Evolutionary conservation across 2,329 filamentous ascomycete genomes (phyloP).

Genomic region (Ophiostoma ips): DNA sequence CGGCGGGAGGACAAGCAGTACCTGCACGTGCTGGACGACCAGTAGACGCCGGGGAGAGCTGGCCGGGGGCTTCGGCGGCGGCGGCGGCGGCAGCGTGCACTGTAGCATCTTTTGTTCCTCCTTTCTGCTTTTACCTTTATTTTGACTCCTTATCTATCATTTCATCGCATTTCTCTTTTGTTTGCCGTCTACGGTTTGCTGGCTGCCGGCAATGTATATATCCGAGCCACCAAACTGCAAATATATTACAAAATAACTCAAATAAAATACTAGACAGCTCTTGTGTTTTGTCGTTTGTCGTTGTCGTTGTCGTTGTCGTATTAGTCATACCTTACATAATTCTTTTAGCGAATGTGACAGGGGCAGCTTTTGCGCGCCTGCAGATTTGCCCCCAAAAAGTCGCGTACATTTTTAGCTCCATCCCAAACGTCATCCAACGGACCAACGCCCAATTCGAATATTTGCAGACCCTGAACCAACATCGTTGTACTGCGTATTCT

Average conservation of each 20-base stretch:
- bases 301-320: too few relatives aligned
- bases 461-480: too few relatives aligned
- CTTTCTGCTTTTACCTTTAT: background rate
- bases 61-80: background rate
- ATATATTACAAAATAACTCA: too few relatives aligned
- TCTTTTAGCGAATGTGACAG: too few relatives aligned
- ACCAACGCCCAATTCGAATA: too few relatives aligned
- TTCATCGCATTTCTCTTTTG: constrained; percentile 1
- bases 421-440: too few relatives aligned
- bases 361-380: too few relatives aligned
- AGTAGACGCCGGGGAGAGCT: constrained; percentile 34
- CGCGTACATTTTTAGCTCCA: too few relatives aligned
- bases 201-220: constrained; percentile 6
- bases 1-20: constrained; percentile 93
- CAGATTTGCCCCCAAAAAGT: too few relatives aligned
- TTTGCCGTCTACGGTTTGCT: background rate
- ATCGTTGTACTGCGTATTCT: too few relatives aligned
- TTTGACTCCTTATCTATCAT: background rate
- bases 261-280: background rate
- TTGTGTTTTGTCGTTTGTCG: too few relatives aligned
- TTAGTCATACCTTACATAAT: too few relatives aligned
- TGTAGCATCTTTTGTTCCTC: background rate
- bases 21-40: constrained; percentile 80
- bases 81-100: background rate
- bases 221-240: background rate